Conservation (phyloP, 371 early-diverging fungal genomes). For the Saksenaea vasiformis region DNA sequence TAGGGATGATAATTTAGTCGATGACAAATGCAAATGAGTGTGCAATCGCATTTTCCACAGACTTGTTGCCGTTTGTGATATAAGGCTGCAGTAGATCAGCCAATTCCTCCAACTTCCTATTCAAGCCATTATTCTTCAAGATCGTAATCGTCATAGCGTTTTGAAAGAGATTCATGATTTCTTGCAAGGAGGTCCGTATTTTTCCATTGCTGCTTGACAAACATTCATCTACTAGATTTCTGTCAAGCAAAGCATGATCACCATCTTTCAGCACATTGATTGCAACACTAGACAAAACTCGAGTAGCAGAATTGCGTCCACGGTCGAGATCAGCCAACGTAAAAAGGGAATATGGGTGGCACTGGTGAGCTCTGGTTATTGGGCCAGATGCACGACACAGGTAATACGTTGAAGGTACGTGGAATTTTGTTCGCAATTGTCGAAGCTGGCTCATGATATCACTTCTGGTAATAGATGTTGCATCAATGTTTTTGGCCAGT, state of each 20-base stretch:
- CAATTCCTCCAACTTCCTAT: not conserved
- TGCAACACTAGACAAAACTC: not conserved
- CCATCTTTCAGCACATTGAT: not conserved
- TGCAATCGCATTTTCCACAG: not conserved
- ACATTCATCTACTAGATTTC: not conserved
- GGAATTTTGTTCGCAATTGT: slow-evolving; percentile 14
- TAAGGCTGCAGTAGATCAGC: not conserved
- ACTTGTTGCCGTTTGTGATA: not conserved
- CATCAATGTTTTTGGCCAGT: not conserved
- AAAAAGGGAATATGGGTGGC: slow-evolving; percentile 20
- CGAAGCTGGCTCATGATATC: slow-evolving; percentile 7
- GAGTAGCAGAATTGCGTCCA: slow-evolving; percentile 8
- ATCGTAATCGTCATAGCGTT: not conserved
- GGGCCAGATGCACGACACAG: slow-evolving; percentile 23
- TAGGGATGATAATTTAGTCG: too few relatives aligned
- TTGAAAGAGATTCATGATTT: not conserved
- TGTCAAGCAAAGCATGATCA: not conserved
- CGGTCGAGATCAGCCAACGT: slow-evolving; percentile 18
- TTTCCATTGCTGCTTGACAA: not conserved
- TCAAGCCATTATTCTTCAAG: not conserved
- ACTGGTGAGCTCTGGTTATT: slow-evolving; percentile 15
- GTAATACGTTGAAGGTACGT: slow-evolving; percentile 10
- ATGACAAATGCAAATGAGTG: too few relatives aligned
- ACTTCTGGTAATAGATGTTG: not conserved
- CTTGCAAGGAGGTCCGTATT: not conserved